These are phyloP conservation scores for Penicillium hesseltinei DNA, from an alignment of 2,329 filamentous ascomycete genomes.

Conservation along the genomic window DNA sequence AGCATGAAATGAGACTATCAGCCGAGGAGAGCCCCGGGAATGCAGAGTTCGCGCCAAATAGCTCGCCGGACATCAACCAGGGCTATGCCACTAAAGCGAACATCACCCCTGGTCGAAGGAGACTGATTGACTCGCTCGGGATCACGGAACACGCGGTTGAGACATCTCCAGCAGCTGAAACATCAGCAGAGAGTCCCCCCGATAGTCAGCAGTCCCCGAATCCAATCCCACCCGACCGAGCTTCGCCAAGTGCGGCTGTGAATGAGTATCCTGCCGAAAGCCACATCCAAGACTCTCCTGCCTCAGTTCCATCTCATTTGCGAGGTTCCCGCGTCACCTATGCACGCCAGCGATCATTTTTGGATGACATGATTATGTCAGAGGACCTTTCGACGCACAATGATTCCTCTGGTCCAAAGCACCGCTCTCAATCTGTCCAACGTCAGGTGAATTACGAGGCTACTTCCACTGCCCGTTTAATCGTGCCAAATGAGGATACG, in stretches of 20 bases:
- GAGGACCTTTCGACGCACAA: conserved; percentile 12
- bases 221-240: conserved; percentile 6
- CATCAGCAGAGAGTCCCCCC: conserved; percentile 6
- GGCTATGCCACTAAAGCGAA: conserved; percentile 1
- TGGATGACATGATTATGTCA: conserved; percentile 49
- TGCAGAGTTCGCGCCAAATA: not conserved
- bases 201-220: conserved; percentile 13
- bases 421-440: conserved; percentile 4
- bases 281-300: conserved; percentile 11
- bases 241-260: conserved; percentile 3
- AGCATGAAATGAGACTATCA: not conserved
- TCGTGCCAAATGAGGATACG: conserved; percentile 48
- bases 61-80: not conserved
- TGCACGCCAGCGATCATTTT: conserved; percentile 57
- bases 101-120: conserved; percentile 29
- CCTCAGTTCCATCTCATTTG: conserved; percentile 22
- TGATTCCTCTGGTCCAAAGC: not conserved
- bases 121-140: conserved; percentile 37
- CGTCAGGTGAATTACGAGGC: conserved; percentile 3
- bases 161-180: conserved; percentile 7
- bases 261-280: conserved; percentile 6
- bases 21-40: not conserved
- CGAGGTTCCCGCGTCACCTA: conserved; percentile 56
- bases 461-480: conserved; percentile 21
- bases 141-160: conserved; percentile 12